These are phyloP conservation scores for Protomyces lactucae-debilis DNA, from an alignment of 1,139 yeast species.

Conservation along the genomic window DNA sequence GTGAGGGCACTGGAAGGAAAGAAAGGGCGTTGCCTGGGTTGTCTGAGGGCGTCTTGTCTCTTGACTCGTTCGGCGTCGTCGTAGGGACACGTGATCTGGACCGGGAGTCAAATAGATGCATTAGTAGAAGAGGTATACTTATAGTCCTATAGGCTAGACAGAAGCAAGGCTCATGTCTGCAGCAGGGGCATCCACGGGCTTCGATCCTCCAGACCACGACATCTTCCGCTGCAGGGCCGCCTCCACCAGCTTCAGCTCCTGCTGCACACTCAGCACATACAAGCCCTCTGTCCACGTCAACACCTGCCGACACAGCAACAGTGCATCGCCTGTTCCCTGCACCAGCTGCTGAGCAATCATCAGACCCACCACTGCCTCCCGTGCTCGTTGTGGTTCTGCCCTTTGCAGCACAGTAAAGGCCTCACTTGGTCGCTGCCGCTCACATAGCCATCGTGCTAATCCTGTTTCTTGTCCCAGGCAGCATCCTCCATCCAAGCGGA, in stretches of 20 bases:
- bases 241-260: slow-evolving; percentile 3
- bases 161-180: too few species aligned
- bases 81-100: too few species aligned
- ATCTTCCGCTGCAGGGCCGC: neutral
- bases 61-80: too few species aligned
- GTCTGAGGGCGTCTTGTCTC: too few species aligned
- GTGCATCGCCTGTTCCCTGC: neutral
- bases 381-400: slow-evolving; percentile 15
- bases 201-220: neutral
- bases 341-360: slow-evolving; percentile 5
- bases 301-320: slow-evolving; percentile 1
- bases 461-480: slow-evolving; percentile 20
- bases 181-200: too few species aligned
- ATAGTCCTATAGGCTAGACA: too few species aligned
- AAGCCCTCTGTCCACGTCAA: slow-evolving; percentile 9
- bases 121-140: too few species aligned
- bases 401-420: slow-evolving; percentile 8
- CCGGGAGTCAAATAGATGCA: too few species aligned
- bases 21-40: too few species aligned
- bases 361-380: slow-evolving; percentile 14
- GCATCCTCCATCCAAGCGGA: neutral
- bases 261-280: slow-evolving; percentile 17
- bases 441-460: slow-evolving; percentile 9
- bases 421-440: neutral
- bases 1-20: too few species aligned